Percentiles rank a stretch among this genome's conserved stretches.
Evolutionary conservation across 2,329 filamentous ascomycete genomes (phyloP).

Genomic region (Sporothrix curviconia): DNA sequence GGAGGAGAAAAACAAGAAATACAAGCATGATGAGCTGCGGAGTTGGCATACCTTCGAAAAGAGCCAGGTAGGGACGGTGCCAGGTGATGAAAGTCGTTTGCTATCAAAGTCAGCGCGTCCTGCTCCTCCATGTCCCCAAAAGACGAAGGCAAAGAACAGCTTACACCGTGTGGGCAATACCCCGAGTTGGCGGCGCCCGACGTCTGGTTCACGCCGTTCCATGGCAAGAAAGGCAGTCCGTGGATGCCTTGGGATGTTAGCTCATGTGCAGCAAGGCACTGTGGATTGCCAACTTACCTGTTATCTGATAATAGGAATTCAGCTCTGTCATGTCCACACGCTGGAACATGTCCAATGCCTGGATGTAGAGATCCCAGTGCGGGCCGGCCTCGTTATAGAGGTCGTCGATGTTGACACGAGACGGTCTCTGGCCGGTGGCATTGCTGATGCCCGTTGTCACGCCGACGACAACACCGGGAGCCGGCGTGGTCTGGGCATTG

Average conservation of each 20-base stretch:
- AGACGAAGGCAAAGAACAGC: not conserved
- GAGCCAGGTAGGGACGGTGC: conserved; percentile 50
- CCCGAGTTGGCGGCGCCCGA: conserved; percentile 30
- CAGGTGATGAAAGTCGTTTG: conserved; percentile 46
- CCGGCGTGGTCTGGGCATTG: not conserved
- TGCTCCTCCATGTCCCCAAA: not conserved
- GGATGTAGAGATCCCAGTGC: conserved; percentile 46
- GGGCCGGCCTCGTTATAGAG: conserved; percentile 36
- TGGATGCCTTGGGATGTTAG: conserved; percentile 25
- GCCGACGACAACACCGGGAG: conserved; percentile 29
- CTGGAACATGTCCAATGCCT: conserved; percentile 39
- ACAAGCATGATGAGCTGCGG: too few species aligned
- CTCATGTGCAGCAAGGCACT: too few species aligned
- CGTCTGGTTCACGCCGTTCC: conserved; percentile 31
- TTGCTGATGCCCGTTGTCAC: conserved; percentile 30
- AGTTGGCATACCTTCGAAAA: conserved; percentile 50
- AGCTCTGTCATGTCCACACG: conserved; percentile 34
- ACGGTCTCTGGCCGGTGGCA: conserved; percentile 35
- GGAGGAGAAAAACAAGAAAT: too few species aligned
- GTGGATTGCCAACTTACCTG: conserved; percentile 31
- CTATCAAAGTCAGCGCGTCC: conserved; percentile 27
- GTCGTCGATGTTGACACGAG: conserved; percentile 42
- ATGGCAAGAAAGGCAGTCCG: conserved; percentile 27
- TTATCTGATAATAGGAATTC: conserved; percentile 45
- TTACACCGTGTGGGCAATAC: conserved; percentile 40